Evolutionary conservation across 192 early-diverging fungal genomes (phyloP).

Genomic region (Coemansia furcata): DNA sequence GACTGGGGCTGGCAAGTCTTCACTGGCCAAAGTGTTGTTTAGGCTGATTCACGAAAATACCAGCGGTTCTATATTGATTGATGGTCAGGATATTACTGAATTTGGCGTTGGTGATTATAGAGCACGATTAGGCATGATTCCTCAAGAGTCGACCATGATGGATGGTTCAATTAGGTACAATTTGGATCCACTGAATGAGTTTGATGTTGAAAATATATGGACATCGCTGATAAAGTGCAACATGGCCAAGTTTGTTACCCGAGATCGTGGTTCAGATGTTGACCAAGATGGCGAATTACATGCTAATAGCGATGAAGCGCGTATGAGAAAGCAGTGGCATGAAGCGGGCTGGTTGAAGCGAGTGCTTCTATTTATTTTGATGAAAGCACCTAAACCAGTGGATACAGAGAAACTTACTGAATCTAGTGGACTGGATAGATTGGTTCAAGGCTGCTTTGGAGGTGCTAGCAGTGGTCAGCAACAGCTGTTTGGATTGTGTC

Average conservation of each 20-base stretch:
- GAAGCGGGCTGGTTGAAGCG: constrained; percentile 11
- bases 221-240: constrained; percentile 16
- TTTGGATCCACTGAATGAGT: constrained; percentile 60
- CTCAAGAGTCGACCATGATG: constrained; percentile 65
- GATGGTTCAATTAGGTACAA: constrained; percentile 62
- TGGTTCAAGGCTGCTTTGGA: neutral
- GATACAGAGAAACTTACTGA: neutral
- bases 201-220: constrained; percentile 21
- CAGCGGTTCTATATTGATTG: constrained; percentile 62
- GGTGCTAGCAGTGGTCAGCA: constrained; percentile 47
- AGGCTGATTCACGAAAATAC: constrained; percentile 60
- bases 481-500: constrained; percentile 60
- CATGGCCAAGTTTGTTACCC: neutral
- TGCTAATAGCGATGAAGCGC: neutral
- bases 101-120: constrained; percentile 70
- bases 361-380: neutral
- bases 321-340: constrained; percentile 7
- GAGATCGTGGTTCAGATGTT: neutral
- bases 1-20: constrained; percentile 65
- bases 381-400: neutral
- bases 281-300: neutral
- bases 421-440: neutral
- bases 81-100: constrained; percentile 70
- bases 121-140: constrained; percentile 43
- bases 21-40: constrained; percentile 58